phyloP scores from a whole-genome alignment of 2,329 filamentous ascomycete species.

The Huntiella omanensis region DNA sequence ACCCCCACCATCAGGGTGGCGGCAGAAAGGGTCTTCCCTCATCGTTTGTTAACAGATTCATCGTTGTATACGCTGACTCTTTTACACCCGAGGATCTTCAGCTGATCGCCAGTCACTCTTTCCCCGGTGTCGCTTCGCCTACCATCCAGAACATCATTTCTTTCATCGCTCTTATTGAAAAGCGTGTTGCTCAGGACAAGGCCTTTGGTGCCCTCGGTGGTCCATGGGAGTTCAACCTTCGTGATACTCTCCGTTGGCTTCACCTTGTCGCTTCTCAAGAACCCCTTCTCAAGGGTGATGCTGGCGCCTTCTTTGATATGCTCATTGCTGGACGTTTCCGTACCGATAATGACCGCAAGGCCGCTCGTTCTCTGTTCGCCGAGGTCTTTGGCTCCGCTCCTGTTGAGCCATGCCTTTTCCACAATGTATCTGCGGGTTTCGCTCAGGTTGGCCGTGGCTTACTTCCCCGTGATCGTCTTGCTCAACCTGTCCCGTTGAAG shows the following conservation, averaged over 20 bases:
- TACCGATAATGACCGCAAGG: slow-evolving; percentile 43
- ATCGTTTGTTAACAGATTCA: slow-evolving; percentile 96
- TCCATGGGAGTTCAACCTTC: slow-evolving; percentile 91
- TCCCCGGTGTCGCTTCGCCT: slow-evolving; percentile 39
- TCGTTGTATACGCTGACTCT: slow-evolving; percentile 88
- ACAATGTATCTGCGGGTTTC: slow-evolving; percentile 45
- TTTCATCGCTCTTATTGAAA: slow-evolving; percentile 67
- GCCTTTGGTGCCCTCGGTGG: slow-evolving; percentile 45
- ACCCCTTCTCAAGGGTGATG: slow-evolving; percentile 25
- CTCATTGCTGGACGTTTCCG: slow-evolving; percentile 82
- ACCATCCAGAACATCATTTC: slow-evolving; percentile 50
- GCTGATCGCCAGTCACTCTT: slow-evolving; percentile 63
- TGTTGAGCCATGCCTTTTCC: slow-evolving; percentile 46
- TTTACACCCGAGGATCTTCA: slow-evolving; percentile 67
- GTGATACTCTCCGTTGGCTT: slow-evolving; percentile 79
- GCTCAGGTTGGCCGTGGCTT: slow-evolving; percentile 67
- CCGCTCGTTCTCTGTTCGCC: slow-evolving; percentile 47
- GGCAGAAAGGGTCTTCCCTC: slow-evolving; percentile 85
- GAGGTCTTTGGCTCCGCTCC: slow-evolving; percentile 37
- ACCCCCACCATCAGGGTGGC: slow-evolving; percentile 91
- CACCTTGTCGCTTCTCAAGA: slow-evolving; percentile 39
- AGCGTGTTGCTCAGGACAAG: slow-evolving; percentile 42
- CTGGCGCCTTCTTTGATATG: slow-evolving; percentile 60
- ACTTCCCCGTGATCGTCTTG: slow-evolving; percentile 38
- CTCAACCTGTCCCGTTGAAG: slow-evolving; percentile 33